Percentiles rank a stretch among this genome's conserved stretches.
These are phyloP conservation scores for Hemileccinum rubropunctum DNA, from an alignment of 768 basidiomycete species.

Conservation along the genomic window DNA sequence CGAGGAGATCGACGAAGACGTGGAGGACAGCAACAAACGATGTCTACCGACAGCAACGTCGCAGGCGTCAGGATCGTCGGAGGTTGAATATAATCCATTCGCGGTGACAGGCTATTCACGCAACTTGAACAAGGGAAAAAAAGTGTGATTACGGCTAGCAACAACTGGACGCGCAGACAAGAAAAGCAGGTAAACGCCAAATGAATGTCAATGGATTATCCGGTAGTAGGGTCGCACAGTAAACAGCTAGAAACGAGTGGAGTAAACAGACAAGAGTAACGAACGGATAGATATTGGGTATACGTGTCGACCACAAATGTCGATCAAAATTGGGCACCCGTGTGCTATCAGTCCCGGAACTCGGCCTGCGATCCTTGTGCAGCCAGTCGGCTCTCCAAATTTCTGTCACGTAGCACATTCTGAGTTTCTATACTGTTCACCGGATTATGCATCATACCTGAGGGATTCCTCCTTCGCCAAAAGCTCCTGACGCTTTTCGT, in stretches of 20 bases:
- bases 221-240: conserved; percentile 33
- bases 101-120: conserved; percentile 10
- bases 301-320: conserved; percentile 28
- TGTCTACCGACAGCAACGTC: conserved; percentile 4
- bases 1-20: conserved; percentile 11
- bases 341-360: conserved; percentile 59
- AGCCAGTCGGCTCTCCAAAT: conserved; percentile 86
- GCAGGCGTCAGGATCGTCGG: conserved; percentile 21
- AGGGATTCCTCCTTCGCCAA: conserved; percentile 95
- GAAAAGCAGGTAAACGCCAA: conserved; percentile 30
- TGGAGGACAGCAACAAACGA: conserved; percentile 3
- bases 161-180: conserved; percentile 21
- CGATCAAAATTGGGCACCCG: conserved; percentile 20
- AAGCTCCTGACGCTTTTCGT: conserved; percentile 94
- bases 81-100: conserved; percentile 25
- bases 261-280: conserved; percentile 36
- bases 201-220: conserved; percentile 39
- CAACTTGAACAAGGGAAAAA: conserved; percentile 8
- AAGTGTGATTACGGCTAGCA: conserved; percentile 21
- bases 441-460: conserved; percentile 46
- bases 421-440: not conserved
- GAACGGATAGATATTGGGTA: conserved; percentile 34
- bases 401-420: conserved; percentile 42
- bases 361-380: conserved; percentile 83
- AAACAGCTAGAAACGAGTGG: conserved; percentile 33